Conservation (phyloP, 257 asterid genomes). For the Solanum bukasovii region DNA sequence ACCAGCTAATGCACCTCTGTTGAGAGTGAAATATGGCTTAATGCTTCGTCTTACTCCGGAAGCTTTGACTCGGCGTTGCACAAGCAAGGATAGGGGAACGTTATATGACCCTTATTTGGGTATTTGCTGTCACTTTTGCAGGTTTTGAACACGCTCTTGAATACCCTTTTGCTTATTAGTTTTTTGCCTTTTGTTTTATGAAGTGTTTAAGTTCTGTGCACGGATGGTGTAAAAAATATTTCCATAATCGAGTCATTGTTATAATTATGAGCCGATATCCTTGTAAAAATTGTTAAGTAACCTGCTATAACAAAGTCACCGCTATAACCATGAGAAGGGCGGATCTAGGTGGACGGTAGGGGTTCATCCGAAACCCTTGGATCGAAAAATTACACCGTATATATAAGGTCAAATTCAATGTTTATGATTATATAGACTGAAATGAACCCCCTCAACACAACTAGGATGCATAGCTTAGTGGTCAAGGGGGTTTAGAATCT, state of each 20-base stretch:
- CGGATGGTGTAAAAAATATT: neutral
- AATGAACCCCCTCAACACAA: neutral
- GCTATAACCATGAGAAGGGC: too few species aligned
- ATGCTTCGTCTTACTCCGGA: constrained; percentile 22
- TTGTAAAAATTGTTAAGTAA: neutral
- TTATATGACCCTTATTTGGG: constrained; percentile 64
- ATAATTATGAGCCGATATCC: neutral
- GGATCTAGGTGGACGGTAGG: too few species aligned
- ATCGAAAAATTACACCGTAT: too few species aligned
- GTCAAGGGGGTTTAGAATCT: too few species aligned
- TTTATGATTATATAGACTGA: neutral
- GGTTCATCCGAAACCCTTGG: too few species aligned
- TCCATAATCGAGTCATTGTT: neutral
- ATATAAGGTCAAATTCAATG: neutral
- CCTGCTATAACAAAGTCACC: neutral
- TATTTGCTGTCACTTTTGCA: constrained; percentile 87
- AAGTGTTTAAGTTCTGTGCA: neutral
- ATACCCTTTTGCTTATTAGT: neutral
- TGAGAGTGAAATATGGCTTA: constrained; percentile 16
- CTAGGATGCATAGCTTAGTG: neutral
- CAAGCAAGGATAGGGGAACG: constrained; percentile 59
- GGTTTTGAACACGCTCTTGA: constrained; percentile 22
- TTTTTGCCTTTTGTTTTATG: neutral
- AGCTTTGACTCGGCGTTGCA: constrained; percentile 44
- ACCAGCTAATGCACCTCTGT: constrained; percentile 13